Conservation (phyloP, 1,284 basidiomycete genomes). For the Irpex sp. region DNA sequence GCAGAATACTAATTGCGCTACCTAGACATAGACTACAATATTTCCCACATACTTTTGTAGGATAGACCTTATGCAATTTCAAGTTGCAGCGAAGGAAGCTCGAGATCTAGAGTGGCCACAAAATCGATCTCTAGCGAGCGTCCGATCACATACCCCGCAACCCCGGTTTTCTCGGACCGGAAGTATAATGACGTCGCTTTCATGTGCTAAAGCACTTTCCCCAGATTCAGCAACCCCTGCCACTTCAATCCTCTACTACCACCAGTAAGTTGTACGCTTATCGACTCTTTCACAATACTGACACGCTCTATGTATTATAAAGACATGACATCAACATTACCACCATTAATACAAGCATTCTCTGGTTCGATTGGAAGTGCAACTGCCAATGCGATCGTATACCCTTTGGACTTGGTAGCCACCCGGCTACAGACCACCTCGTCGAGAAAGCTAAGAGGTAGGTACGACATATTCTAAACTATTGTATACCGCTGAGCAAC, state of each 20-base stretch:
- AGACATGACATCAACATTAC: slow-evolving; percentile 50
- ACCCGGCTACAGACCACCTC: slow-evolving; percentile 36
- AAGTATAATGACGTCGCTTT: not conserved
- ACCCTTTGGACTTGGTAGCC: slow-evolving; percentile 52
- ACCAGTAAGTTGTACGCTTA: not conserved
- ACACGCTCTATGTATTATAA: not conserved
- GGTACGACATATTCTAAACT: slow-evolving; percentile 3
- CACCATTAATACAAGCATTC: slow-evolving; percentile 52
- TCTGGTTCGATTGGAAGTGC: slow-evolving; percentile 54
- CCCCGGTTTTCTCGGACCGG: not conserved
- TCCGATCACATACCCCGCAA: not conserved
- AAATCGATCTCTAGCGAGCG: not conserved
- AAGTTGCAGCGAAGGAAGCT: too few species aligned
- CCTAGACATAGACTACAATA: too few species aligned
- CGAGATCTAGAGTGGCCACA: not conserved
- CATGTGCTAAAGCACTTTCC: not conserved
- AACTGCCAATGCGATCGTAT: slow-evolving; percentile 46
- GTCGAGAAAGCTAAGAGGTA: slow-evolving; percentile 16
- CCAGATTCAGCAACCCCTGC: not conserved
- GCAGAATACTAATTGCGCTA: too few species aligned
- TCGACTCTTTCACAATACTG: not conserved
- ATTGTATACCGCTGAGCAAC: not conserved
- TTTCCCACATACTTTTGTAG: too few species aligned
- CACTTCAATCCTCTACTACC: not conserved
- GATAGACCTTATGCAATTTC: too few species aligned